phyloP scores from a whole-genome alignment of 306 rosid species.

The Purshia tridentata region DNA sequence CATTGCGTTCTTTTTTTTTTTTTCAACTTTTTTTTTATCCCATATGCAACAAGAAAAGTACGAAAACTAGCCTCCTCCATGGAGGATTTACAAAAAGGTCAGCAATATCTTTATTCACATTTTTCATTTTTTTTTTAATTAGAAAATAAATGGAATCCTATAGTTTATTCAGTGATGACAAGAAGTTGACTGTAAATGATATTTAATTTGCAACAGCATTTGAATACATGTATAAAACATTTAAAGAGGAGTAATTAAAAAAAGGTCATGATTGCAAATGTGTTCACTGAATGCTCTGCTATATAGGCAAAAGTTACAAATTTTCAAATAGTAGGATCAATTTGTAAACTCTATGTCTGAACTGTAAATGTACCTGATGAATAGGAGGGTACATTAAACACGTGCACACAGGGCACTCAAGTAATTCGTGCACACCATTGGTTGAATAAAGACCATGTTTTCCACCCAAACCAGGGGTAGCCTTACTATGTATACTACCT shows the following conservation, averaged over 20 bases:
- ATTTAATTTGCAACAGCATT: background rate
- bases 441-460: conserved; percentile 59
- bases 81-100: background rate
- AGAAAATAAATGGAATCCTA: background rate
- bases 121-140: background rate
- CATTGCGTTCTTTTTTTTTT: background rate
- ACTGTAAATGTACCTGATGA: conserved; percentile 64
- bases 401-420: conserved; percentile 83
- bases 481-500: conserved; percentile 42
- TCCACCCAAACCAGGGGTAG: conserved; percentile 43
- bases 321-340: background rate
- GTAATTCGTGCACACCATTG: conserved; percentile 80
- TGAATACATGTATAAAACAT: background rate
- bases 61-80: background rate
- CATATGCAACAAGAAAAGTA: background rate
- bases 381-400: conserved; percentile 93
- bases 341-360: background rate
- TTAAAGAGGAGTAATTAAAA: background rate
- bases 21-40: too few species aligned
- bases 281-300: background rate
- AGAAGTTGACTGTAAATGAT: background rate
- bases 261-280: background rate
- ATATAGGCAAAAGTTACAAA: background rate
- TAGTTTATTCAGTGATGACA: background rate
- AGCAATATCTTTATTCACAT: background rate